These are phyloP conservation scores for Anthoceros angustus DNA, from an alignment of 225 moss, liverwort and hornwort species.

Conservation along the genomic window DNA sequence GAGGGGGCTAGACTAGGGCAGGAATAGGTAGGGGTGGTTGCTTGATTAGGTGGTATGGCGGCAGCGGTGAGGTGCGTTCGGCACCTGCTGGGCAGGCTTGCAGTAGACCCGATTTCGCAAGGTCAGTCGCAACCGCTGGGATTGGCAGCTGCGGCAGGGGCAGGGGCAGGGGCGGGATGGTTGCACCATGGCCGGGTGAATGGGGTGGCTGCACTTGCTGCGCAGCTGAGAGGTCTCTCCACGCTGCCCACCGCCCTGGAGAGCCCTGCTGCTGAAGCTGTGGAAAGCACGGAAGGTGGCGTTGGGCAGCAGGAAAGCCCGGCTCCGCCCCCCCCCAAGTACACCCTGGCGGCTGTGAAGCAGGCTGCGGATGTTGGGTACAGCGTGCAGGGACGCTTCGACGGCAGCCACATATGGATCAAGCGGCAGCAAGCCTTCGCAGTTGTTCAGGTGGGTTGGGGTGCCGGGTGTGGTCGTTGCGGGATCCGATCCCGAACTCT, in stretches of 20 bases:
- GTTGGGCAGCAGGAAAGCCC: neutral
- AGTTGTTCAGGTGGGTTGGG: slow-evolving; percentile 27
- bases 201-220: too few relatives aligned
- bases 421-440: slow-evolving; percentile 28
- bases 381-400: slow-evolving; percentile 23
- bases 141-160: neutral
- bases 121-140: neutral
- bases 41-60: neutral
- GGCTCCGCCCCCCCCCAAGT: neutral
- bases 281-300: neutral
- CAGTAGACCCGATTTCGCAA: neutral
- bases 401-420: slow-evolving; percentile 13
- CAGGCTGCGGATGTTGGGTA: slow-evolving; percentile 26
- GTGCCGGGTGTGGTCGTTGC: neutral
- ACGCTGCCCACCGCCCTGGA: neutral
- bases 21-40: too few relatives aligned
- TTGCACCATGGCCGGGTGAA: neutral
- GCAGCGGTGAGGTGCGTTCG: neutral
- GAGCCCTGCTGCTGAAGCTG: neutral
- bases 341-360: slow-evolving; percentile 3
- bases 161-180: neutral
- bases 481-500: neutral
- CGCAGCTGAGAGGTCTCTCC: too few relatives aligned
- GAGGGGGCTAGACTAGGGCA: too few relatives aligned
- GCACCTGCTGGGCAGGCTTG: neutral